phyloP scores from a whole-genome alignment of 2,329 filamentous ascomycete species.

The Onygenales sp. region DNA sequence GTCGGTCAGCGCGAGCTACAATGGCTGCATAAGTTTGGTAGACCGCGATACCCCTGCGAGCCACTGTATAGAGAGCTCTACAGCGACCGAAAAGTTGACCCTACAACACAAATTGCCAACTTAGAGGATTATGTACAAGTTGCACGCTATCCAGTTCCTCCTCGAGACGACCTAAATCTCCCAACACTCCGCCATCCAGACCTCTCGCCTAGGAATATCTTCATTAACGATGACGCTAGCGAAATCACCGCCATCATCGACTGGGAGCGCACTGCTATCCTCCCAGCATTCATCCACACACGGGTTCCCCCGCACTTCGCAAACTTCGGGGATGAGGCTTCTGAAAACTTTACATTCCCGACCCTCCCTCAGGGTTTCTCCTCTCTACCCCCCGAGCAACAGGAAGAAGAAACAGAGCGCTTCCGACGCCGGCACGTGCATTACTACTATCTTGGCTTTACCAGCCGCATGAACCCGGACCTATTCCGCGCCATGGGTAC shows the following conservation, averaged over 20 bases:
- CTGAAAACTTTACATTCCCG: neutral
- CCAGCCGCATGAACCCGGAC: neutral
- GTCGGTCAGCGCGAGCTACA: neutral
- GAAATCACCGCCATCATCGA: conserved; percentile 7
- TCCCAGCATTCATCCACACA: conserved; percentile 24
- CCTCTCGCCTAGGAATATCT: conserved; percentile 8
- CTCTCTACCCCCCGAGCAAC: neutral
- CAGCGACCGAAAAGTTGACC: neutral
- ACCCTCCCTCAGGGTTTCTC: neutral
- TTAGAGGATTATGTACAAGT: conserved; percentile 4
- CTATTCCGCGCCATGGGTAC: neutral
- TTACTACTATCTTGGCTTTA: conserved; percentile 2
- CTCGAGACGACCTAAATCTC: conserved; percentile 21
- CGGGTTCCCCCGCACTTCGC: conserved; percentile 27
- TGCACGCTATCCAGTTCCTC: neutral
- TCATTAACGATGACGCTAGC: neutral
- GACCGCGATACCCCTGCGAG: neutral
- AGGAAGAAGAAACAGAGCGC: neutral
- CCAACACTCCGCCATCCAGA: conserved; percentile 7
- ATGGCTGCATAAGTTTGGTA: neutral
- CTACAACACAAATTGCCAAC: conserved; percentile 2
- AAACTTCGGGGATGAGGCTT: conserved; percentile 20
- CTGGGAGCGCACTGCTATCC: conserved; percentile 16
- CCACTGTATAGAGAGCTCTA: conserved; percentile 3
- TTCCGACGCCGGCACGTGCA: neutral